Percentiles rank a stretch among this genome's conserved stretches.
Evolutionary conservation across 768 basidiomycete genomes (phyloP).

Genomic region (Podaxis carcinomalis): DNA sequence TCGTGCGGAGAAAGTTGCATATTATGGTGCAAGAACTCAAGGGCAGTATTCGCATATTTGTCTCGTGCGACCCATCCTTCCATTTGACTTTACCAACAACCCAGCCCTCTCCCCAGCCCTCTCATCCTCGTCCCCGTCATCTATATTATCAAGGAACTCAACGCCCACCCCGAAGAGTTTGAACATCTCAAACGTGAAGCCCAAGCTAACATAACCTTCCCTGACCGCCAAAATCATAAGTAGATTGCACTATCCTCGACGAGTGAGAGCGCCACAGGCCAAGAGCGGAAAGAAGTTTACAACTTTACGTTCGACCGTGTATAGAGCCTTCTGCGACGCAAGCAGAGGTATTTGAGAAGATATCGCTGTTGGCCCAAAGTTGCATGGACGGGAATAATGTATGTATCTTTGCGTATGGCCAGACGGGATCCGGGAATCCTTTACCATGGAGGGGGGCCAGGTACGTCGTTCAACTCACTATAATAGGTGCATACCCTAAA

Average conservation of each 20-base stretch:
- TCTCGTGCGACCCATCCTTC: no score
- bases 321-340: conserved; percentile 81
- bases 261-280: conserved; percentile 78
- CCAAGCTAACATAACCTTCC: conserved; percentile 54
- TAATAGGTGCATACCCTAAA: no score
- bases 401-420: conserved; percentile 94
- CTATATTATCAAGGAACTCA: no score
- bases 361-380: conserved; percentile 87
- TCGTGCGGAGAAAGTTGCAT: no score
- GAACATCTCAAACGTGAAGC: conserved; percentile 18
- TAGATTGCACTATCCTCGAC: conserved; percentile 72
- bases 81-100: no score
- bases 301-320: conserved; percentile 85
- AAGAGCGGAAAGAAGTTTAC: conserved; percentile 75
- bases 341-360: conserved; percentile 85
- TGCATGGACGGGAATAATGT: conserved; percentile 93
- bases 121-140: no score
- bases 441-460: conserved; percentile 93
- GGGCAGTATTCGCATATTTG: no score
- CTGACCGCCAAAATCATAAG: conserved; percentile 70
- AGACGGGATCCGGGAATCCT: conserved; percentile 87
- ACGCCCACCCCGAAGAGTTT: conserved; percentile 22
- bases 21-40: no score
- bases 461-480: not conserved
- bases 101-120: no score